Evolutionary conservation across 2,329 filamentous ascomycete species (phyloP).

Genomic region (Fusarium lyarnte): DNA sequence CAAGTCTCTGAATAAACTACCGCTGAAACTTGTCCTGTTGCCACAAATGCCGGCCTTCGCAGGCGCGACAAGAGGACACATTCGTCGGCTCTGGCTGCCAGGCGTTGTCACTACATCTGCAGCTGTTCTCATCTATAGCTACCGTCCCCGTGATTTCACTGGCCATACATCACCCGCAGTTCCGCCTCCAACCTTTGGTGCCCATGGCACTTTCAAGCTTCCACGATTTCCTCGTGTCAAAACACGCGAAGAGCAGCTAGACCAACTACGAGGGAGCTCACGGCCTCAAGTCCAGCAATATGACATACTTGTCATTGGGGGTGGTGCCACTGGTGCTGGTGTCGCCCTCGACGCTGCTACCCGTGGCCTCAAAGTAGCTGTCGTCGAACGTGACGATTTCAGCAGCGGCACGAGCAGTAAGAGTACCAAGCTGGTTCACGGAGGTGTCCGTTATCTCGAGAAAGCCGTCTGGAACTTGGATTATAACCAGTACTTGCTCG

Average conservation of each 20-base stretch:
- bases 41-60: constrained; percentile 32
- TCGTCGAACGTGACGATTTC: constrained; percentile 79
- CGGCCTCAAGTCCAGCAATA: constrained; percentile 60
- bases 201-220: constrained; percentile 73
- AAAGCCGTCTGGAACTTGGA: constrained; percentile 81
- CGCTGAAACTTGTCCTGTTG: background rate
- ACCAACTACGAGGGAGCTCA: constrained; percentile 60
- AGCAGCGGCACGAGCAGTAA: constrained; percentile 78
- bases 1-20: background rate
- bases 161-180: constrained; percentile 74
- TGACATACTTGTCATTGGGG: constrained; percentile 76
- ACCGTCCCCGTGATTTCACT: constrained; percentile 77
- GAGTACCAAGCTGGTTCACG: constrained; percentile 81
- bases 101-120: constrained; percentile 55
- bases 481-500: constrained; percentile 76
- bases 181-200: constrained; percentile 74
- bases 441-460: constrained; percentile 77
- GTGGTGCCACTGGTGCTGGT: constrained; percentile 75
- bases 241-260: constrained; percentile 71
- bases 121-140: constrained; percentile 61
- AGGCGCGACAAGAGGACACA: constrained; percentile 32
- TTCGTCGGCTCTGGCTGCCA: constrained; percentile 57
- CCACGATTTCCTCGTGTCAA: constrained; percentile 73
- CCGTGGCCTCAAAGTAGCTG: constrained; percentile 74
- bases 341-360: constrained; percentile 78